Evolutionary conservation across 306 rosid species (phyloP), one percentile per base, ranked within the genome.

Genomic region (barrel medic (Medicago truncatula)): DNA sequence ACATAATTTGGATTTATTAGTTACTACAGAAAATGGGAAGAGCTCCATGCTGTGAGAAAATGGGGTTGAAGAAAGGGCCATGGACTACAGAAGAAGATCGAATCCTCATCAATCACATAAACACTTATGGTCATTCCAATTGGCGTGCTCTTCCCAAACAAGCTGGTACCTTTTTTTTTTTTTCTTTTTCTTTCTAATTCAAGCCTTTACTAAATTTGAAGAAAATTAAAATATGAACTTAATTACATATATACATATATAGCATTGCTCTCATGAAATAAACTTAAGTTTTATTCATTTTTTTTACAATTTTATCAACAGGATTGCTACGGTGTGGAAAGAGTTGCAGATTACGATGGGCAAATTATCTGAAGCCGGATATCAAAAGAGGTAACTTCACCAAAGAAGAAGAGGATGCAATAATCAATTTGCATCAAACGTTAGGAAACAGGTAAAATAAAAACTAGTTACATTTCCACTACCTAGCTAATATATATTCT

Each of bases 71-170:
- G 90, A 94, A 67, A 90, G 98, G 98, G 2, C 96, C 96, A 39
- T 94, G 98, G 98, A 81, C 91, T 31, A 57, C 81, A 34, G 90
- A 94, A 70, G 98, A 94, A 87, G 98, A 94, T 61, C 85, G 36
- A 17, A 67, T 87, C 9, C 96, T 94, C 75, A 81, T 88, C 86
- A 54, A 75, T 80, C 86, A 86, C 82, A 89, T 94, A 73, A 82
- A 82, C 14, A 82, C 21, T 6, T 41, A 82, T 73, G 98, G 96
- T 83, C 97, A 94, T 60, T 74, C 83, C 46, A 94, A 94, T 53
- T 94, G 98, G 98, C 83, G 98, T 71, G 97, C 98, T 39, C 97
- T 94, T 6, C 98, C 98, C 9, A 94, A 85, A 84, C 92, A 57
- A 25, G 93, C 98, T 18, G 98, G 97, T 93, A 87, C 25, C n/a